Evolutionary conservation across 306 rosid species (phyloP), one percentile per base, ranked within the genome.

Genomic region (Nissolia schottii): DNA sequence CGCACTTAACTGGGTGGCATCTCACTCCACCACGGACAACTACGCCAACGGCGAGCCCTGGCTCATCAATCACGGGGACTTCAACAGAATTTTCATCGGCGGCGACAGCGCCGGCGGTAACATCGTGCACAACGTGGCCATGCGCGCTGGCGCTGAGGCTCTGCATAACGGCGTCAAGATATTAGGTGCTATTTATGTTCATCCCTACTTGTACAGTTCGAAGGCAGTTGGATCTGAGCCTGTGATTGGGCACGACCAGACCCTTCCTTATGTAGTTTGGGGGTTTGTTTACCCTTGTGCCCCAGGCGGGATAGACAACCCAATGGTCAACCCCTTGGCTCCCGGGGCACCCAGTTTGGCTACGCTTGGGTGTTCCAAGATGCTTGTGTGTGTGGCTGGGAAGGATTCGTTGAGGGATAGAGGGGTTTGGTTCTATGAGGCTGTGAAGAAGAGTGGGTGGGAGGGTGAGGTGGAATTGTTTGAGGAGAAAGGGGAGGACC

Each of bases 21-120:
- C 51, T 45, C 51, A 45, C 5, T 45, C 51, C 51, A n/a, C 51
- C 6, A 15, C n/a, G n/a, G n/a, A 45, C 4, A 45, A n/a, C 51
- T 2, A 19, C 32, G 0, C 7, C 45, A 62, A 70, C 2, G 2
- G 6, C 0, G 83, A 79, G 0, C 66, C 79, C 11, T 83, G 84
- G 86, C 11, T 83, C 16, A 11, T 38, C 6, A 15, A 75, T 1
- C 83, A 83, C 7, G 86, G 86, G 4, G 83, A 83, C 51, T 79
- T 83, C 0, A 2, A 34, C 38, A 58, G 59, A 31, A 11, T 80
- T 8, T 80, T 63, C 66, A 31, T 63, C 0, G 84, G 81, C 0
- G 81, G 84, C 11, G 84, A 80, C 9, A 80, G 84, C 3, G 77
- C 84, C 1, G 83, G 83, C 7, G 83, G 19, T 34, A 79, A 73